These are phyloP conservation scores for Malassezia arunalokei DNA, from an alignment of 1,284 basidiomycete species.

Conservation along the genomic window DNA sequence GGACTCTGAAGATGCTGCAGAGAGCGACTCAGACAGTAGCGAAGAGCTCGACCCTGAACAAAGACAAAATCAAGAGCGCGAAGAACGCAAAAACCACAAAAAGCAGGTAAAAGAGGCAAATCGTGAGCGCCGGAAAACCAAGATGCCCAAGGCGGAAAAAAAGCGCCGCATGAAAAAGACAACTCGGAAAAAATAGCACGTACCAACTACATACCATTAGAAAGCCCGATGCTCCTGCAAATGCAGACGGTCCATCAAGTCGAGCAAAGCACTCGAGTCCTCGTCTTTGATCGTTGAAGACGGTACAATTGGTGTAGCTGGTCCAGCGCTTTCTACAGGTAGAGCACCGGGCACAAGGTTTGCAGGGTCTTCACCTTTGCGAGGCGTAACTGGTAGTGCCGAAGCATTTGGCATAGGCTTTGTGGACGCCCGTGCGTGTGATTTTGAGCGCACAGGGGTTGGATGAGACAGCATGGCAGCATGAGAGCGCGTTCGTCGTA, in stretches of 20 bases:
- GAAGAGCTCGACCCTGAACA: constrained; percentile 4
- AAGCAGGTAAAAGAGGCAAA: constrained; percentile 30
- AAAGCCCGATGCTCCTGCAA: background rate
- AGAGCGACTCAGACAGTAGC: background rate
- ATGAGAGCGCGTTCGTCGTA: constrained; percentile 7
- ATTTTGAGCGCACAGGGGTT: constrained; percentile 4
- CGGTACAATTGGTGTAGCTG: background rate
- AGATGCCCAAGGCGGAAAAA: constrained; percentile 44
- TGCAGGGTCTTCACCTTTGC: background rate
- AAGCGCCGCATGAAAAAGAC: constrained; percentile 37
- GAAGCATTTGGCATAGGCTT: background rate
- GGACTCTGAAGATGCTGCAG: constrained; percentile 1
- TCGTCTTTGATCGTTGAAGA: background rate
- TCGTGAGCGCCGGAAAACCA: constrained; percentile 37
- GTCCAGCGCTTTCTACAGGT: constrained; percentile 10
- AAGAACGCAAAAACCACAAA: constrained; percentile 26
- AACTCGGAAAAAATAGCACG: constrained; percentile 19
- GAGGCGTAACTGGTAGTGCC: background rate
- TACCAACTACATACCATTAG: background rate
- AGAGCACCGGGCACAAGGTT: constrained; percentile 8
- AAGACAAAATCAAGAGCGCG: constrained; percentile 17
- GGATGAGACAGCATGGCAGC: constrained; percentile 1
- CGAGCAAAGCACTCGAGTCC: background rate
- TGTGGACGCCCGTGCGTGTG: background rate
- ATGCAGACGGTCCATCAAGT: background rate